A percentile compares a stretch with the other conserved stretches of the same genome.
phyloP scores from a whole-genome alignment of 352 stramenopile species.

The Phytophthora europaea region DNA sequence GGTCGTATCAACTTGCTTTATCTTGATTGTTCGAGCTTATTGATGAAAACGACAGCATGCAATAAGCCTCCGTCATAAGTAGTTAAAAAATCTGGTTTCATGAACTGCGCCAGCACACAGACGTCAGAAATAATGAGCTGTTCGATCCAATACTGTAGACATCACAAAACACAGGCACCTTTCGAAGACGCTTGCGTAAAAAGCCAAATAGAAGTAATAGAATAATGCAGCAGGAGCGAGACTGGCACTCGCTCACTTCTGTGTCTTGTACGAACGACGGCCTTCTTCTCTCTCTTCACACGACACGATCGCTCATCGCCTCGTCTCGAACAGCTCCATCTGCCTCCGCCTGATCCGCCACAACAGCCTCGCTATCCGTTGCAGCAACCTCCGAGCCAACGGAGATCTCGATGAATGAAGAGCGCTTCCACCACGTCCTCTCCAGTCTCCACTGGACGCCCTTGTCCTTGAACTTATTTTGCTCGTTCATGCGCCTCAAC shows the following conservation, averaged over 20 bases:
- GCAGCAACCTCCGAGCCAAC: neutral
- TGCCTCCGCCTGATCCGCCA: neutral
- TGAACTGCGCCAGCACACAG: no score
- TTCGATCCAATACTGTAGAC: no score
- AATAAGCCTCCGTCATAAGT: no score
- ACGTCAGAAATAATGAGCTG: no score
- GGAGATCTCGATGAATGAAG: constrained; percentile 78
- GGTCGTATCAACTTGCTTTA: no score
- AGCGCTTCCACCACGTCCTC: constrained; percentile 74
- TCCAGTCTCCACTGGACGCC: constrained; percentile 76
- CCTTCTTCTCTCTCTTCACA: constrained; percentile 13
- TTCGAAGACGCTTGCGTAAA: no score
- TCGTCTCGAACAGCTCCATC: constrained; percentile 19
- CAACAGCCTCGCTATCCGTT: neutral
- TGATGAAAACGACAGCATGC: no score
- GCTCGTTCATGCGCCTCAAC: constrained; percentile 75
- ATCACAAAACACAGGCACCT: no score
- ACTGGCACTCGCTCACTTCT: neutral
- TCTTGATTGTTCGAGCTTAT: no score
- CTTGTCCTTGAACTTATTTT: constrained; percentile 63
- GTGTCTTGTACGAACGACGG: neutral
- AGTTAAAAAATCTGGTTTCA: no score
- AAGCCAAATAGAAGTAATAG: neutral
- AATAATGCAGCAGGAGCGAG: neutral
- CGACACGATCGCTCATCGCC: constrained; percentile 23